Evolutionary conservation across 345 rosid species (phyloP).

Genomic region (Brassica nigra): DNA sequence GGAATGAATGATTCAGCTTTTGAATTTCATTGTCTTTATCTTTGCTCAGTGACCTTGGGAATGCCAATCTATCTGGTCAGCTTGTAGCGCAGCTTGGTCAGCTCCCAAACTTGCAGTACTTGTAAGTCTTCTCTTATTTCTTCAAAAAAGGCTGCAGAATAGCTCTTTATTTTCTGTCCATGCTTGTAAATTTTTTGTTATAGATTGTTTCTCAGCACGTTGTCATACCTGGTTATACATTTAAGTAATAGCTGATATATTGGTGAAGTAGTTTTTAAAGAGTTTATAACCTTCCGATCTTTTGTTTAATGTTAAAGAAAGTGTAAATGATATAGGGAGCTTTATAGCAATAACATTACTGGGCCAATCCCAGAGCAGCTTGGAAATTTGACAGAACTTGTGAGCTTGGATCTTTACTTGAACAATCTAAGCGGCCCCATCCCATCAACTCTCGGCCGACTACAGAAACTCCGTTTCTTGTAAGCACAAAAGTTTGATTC

Average conservation of each 20-base stretch:
- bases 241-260: not conserved
- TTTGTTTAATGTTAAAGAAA: not conserved
- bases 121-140: slow-evolving; percentile 59
- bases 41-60: slow-evolving; percentile 49
- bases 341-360: slow-evolving; percentile 10
- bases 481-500: slow-evolving; percentile 39
- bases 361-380: slow-evolving; percentile 71
- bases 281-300: not conserved
- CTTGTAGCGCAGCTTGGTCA: slow-evolving; percentile 46
- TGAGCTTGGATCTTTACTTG: slow-evolving; percentile 85
- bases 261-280: not conserved
- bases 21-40: not conserved
- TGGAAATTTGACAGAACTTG: slow-evolving; percentile 67
- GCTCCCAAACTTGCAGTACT: slow-evolving; percentile 79
- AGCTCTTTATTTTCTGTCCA: not conserved
- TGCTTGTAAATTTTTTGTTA: not conserved
- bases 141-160: not conserved
- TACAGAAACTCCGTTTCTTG: slow-evolving; percentile 65
- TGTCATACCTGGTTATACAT: not conserved
- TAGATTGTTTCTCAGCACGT: not conserved
- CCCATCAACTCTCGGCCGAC: slow-evolving; percentile 59
- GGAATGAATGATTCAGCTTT: slow-evolving; percentile 5
- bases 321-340: not conserved
- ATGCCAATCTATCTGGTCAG: slow-evolving; percentile 47
- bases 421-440: slow-evolving; percentile 55